Percentiles rank a stretch among this genome's conserved stretches.
phyloP scores from a whole-genome alignment of 106 monocot genomes.

The Apostasia shenzhenica region DNA sequence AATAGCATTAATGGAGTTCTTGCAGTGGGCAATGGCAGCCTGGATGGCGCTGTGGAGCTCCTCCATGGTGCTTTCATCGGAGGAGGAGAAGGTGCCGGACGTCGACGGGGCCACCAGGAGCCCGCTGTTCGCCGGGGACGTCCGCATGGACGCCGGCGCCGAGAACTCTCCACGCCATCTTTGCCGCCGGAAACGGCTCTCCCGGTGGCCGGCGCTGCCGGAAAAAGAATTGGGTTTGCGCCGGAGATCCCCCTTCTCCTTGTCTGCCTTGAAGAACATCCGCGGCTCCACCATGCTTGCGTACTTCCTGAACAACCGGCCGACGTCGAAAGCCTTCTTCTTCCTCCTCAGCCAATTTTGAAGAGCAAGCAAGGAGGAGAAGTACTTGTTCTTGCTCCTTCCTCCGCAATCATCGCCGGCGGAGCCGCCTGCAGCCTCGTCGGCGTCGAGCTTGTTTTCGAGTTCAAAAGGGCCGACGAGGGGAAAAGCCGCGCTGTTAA shows the following conservation, averaged over 20 bases:
- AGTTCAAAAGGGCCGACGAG: neutral
- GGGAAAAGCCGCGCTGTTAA: neutral
- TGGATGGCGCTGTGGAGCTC: constrained; percentile 90
- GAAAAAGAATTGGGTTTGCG: constrained; percentile 64
- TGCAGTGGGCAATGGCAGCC: constrained; percentile 90
- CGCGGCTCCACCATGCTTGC: constrained; percentile 7
- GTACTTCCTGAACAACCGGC: constrained; percentile 43
- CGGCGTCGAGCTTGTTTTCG: neutral
- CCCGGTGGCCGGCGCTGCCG: constrained; percentile 14
- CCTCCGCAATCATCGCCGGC: neutral
- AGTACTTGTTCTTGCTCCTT: neutral
- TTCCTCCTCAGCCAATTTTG: constrained; percentile 27
- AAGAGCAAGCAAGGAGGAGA: constrained; percentile 27
- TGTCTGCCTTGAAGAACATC: constrained; percentile 14
- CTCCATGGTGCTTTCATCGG: constrained; percentile 86
- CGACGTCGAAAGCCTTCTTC: constrained; percentile 36
- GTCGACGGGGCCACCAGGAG: constrained; percentile 33
- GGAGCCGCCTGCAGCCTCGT: neutral
- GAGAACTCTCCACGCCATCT: constrained; percentile 45
- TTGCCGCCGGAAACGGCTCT: constrained; percentile 12
- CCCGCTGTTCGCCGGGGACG: constrained; percentile 79
- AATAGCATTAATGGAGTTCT: constrained; percentile 46
- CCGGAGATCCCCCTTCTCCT: constrained; percentile 20
- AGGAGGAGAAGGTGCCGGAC: constrained; percentile 21
- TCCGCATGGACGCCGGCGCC: constrained; percentile 63